Evolutionary conservation across 768 basidiomycete genomes (phyloP).

Genomic region (Panaeolus cyanescens): DNA sequence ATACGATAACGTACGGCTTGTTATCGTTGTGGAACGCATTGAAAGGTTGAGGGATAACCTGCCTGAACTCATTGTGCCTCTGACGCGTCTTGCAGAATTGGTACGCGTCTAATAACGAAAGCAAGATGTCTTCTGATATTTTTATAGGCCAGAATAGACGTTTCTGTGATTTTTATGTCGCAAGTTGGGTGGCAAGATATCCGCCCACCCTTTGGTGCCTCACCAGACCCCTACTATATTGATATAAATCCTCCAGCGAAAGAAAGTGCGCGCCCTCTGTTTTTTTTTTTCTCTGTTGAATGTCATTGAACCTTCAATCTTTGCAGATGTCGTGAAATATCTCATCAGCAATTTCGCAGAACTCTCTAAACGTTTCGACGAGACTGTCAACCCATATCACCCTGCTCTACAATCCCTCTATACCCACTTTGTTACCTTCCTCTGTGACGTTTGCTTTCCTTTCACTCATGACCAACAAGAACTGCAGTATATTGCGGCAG

Average conservation of each 20-base stretch:
- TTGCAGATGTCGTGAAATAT: slow-evolving; percentile 31
- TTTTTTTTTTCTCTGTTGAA: background rate
- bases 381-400: slow-evolving; percentile 43
- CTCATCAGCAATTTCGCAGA: slow-evolving; percentile 41
- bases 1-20: slow-evolving; percentile 41
- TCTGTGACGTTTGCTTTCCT: slow-evolving; percentile 62
- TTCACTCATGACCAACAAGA: slow-evolving; percentile 72
- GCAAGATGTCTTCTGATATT: background rate
- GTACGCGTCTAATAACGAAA: slow-evolving; percentile 36
- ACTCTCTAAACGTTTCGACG: slow-evolving; percentile 12
- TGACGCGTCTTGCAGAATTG: slow-evolving; percentile 72
- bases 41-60: slow-evolving; percentile 65
- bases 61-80: slow-evolving; percentile 67
- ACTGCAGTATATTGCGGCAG: slow-evolving; percentile 73
- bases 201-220: slow-evolving; percentile 66
- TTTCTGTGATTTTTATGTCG: slow-evolving; percentile 66
- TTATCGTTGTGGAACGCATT: slow-evolving; percentile 66
- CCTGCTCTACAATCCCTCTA: slow-evolving; percentile 61
- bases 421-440: slow-evolving; percentile 56
- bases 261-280: slow-evolving; percentile 45
- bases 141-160: slow-evolving; percentile 56
- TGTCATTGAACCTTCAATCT: background rate
- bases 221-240: slow-evolving; percentile 73
- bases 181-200: slow-evolving; percentile 71
- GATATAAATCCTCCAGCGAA: slow-evolving; percentile 55